Evolutionary conservation across 2,329 filamentous ascomycete species (phyloP).

Genomic region (Drechslerella dactyloides): DNA sequence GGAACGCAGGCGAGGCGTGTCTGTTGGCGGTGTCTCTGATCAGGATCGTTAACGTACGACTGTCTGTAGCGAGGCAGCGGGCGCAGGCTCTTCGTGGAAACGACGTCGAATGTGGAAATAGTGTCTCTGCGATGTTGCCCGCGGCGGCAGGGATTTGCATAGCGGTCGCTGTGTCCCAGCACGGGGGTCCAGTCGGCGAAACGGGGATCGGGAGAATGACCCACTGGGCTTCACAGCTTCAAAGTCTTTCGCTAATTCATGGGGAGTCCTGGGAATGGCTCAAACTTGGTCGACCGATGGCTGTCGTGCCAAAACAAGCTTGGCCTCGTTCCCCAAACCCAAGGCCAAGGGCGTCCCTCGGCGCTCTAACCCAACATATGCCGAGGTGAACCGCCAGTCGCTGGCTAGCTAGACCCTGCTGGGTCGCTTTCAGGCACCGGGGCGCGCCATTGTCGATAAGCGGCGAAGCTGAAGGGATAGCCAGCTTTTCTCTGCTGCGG

Average conservation of each 20-base stretch:
- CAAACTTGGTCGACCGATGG: neutral
- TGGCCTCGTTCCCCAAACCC: neutral
- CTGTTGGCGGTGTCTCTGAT: neutral
- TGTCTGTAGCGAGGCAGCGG: neutral
- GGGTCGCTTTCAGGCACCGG: neutral
- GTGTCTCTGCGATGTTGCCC: neutral
- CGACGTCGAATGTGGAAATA: neutral
- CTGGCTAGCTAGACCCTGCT: neutral
- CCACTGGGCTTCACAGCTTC: neutral
- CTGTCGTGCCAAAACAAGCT: neutral
- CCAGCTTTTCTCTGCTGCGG: neutral
- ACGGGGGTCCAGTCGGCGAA: conserved; percentile 2
- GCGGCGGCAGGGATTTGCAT: neutral
- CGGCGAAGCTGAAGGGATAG: neutral
- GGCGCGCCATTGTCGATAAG: neutral
- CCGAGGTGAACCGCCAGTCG: neutral
- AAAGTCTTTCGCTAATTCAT: neutral
- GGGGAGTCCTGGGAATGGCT: neutral
- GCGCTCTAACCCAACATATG: neutral
- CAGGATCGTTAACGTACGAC: neutral
- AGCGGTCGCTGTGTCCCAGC: neutral
- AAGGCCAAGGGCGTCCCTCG: neutral
- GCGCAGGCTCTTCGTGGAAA: neutral
- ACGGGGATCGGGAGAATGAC: neutral
- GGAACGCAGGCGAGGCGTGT: neutral